A percentile compares a stretch with the other conserved stretches of the same genome.
These are phyloP conservation scores for Golubevia pallescens DNA, from an alignment of 1,284 basidiomycete species.

Conservation along the genomic window DNA sequence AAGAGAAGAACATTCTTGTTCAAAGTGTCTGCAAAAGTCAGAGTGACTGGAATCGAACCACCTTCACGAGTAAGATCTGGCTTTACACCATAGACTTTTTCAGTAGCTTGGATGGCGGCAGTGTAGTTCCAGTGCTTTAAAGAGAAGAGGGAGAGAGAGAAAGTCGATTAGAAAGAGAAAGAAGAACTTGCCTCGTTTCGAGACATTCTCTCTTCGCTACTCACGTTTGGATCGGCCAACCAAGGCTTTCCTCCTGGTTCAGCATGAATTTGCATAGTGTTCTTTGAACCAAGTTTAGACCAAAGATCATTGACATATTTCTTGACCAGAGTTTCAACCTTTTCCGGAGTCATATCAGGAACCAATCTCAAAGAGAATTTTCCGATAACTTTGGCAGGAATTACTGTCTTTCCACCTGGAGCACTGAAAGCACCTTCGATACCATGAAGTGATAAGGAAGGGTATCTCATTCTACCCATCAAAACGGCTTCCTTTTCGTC, in stretches of 20 bases:
- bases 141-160: background rate
- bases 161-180: background rate
- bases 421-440: constrained; percentile 93
- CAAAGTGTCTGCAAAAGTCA: constrained; percentile 90
- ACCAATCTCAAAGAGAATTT: constrained; percentile 69
- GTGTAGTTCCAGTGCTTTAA: constrained; percentile 92
- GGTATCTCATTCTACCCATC: constrained; percentile 85
- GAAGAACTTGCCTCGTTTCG: background rate
- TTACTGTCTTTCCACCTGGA: constrained; percentile 82
- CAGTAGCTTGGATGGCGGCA: constrained; percentile 83
- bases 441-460: constrained; percentile 89
- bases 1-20: constrained; percentile 79
- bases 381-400: constrained; percentile 85
- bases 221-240: constrained; percentile 57
- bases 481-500: constrained; percentile 82
- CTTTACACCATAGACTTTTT: constrained; percentile 79
- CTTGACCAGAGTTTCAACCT: constrained; percentile 47
- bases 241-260: constrained; percentile 61
- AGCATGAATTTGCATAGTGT: constrained; percentile 44
- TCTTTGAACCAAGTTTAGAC: constrained; percentile 56
- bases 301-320: constrained; percentile 55
- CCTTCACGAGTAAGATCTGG: constrained; percentile 93
- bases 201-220: background rate
- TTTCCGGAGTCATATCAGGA: constrained; percentile 78
- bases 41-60: constrained; percentile 92